Conservation (phyloP, 192 early-diverging fungal species). For the Gryganskiella cystojenkinii region DNA sequence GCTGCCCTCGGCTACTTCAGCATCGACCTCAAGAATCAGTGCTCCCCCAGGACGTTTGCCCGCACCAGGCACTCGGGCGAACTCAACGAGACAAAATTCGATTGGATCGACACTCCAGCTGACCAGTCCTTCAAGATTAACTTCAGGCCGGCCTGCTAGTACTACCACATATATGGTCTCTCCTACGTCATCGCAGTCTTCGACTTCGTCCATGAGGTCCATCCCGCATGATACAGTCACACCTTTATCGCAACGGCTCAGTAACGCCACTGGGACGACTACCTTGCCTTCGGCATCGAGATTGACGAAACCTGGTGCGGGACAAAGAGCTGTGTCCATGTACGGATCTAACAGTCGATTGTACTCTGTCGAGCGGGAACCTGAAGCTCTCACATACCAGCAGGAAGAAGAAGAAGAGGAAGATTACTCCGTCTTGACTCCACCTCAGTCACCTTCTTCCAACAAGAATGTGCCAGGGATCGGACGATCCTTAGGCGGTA, state of each 20-base stretch:
- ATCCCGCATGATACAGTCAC: conserved; percentile 16
- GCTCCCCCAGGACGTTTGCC: no score
- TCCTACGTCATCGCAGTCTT: conserved; percentile 26
- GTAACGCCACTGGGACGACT: conserved; percentile 27
- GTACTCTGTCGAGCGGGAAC: conserved; percentile 1
- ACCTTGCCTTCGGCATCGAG: not conserved
- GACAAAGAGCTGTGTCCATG: conserved; percentile 34
- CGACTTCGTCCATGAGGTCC: conserved; percentile 15
- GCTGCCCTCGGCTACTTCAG: no score
- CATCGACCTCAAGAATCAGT: no score
- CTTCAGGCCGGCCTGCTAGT: not conserved
- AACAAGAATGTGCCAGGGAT: conserved; percentile 1
- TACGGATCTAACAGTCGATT: conserved; percentile 20
- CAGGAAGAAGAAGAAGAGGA: conserved; percentile 2
- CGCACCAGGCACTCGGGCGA: no score
- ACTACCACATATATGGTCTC: conserved; percentile 17
- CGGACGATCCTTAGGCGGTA: not conserved
- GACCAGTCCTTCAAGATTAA: conserved; percentile 18
- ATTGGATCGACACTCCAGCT: not conserved
- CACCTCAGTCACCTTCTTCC: conserved; percentile 39
- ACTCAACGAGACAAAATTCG: no score
- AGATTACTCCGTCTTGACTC: conserved; percentile 34
- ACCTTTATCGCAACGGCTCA: conserved; percentile 15
- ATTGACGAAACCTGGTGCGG: not conserved
- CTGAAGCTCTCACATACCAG: not conserved